A percentile compares a stretch with the other conserved stretches of the same genome.
These are phyloP conservation scores for Globisporangium spiculum DNA, from an alignment of 352 stramenopile species.

Conservation along the genomic window DNA sequence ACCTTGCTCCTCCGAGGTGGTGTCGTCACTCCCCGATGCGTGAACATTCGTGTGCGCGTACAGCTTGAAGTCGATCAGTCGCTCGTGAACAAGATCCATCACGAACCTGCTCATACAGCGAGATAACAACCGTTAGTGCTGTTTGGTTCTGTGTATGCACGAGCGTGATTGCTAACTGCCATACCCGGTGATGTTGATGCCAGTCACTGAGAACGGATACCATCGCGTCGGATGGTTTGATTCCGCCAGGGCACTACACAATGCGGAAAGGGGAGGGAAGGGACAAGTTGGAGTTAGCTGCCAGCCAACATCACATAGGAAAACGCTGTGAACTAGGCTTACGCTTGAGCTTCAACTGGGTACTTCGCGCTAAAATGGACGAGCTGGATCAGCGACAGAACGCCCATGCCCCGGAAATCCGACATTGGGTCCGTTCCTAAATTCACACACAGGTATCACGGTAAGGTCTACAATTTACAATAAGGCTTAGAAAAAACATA, in stretches of 20 bases:
- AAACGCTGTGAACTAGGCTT: background rate
- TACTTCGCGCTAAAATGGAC: slow-evolving; percentile 75
- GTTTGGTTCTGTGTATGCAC: background rate
- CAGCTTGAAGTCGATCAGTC: slow-evolving; percentile 70
- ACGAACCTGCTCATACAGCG: slow-evolving; percentile 45
- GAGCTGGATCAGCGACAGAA: slow-evolving; percentile 76
- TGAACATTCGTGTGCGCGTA: slow-evolving; percentile 36
- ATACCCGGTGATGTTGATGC: slow-evolving; percentile 83
- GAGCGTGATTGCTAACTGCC: background rate
- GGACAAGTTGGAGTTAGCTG: background rate
- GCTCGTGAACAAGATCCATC: slow-evolving; percentile 69
- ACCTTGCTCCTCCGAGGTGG: slow-evolving; percentile 18
- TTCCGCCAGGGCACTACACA: slow-evolving; percentile 62
- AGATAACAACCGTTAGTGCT: background rate
- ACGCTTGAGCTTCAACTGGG: slow-evolving; percentile 71
- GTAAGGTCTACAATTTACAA: background rate
- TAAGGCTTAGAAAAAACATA: slow-evolving; percentile 13
- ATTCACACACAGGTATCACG: background rate
- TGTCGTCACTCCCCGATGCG: slow-evolving; percentile 24
- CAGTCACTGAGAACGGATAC: slow-evolving; percentile 85
- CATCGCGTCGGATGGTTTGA: slow-evolving; percentile 83
- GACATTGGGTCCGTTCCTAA: slow-evolving; percentile 80
- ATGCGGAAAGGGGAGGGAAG: background rate
- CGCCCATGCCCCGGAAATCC: slow-evolving; percentile 82
- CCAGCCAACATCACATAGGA: background rate